These are phyloP conservation scores for Lumnitzera racemosa DNA, from an alignment of 345 rosid genomes.

Conservation along the genomic window DNA sequence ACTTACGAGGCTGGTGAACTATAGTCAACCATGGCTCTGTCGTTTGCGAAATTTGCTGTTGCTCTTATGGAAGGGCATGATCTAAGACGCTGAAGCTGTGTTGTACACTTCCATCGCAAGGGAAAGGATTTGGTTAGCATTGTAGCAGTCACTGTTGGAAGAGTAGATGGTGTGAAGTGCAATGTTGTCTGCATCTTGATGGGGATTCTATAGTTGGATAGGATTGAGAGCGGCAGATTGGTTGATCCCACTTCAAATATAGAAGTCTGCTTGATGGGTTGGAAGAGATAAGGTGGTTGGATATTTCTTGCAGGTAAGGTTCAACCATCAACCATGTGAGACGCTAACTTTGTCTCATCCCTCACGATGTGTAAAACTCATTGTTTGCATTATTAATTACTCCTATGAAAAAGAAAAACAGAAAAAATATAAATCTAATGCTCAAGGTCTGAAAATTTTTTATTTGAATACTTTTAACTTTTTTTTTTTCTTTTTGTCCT, in stretches of 20 bases:
- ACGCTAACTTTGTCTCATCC: no score
- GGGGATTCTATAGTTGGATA: not conserved
- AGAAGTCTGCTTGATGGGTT: not conserved
- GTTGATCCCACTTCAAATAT: not conserved
- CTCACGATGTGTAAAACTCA: no score
- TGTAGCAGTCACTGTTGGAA: slow-evolving; percentile 1
- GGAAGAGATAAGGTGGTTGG: slow-evolving; percentile 9
- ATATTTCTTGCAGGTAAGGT: slow-evolving; percentile 8
- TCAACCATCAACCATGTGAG: no score
- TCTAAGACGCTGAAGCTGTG: slow-evolving; percentile 12
- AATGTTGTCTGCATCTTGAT: slow-evolving; percentile 32
- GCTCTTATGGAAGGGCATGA: slow-evolving; percentile 16
- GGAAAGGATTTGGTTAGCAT: slow-evolving; percentile 16
- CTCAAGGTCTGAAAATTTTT: no score
- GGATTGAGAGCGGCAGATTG: not conserved
- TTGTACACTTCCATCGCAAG: slow-evolving; percentile 16
- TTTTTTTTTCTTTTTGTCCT: no score
- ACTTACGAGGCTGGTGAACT: slow-evolving; percentile 27
- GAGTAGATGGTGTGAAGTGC: slow-evolving; percentile 16
- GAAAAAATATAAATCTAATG: no score
- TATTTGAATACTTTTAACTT: no score
- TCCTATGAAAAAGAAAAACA: no score
- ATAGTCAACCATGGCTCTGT: slow-evolving; percentile 37
- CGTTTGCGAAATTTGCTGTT: slow-evolving; percentile 12
- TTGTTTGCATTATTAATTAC: no score